A percentile compares a stretch with the other conserved stretches of the same genome.
phyloP scores from a whole-genome alignment of 306 rosid genomes.

The Cajanus cajan region DNA sequence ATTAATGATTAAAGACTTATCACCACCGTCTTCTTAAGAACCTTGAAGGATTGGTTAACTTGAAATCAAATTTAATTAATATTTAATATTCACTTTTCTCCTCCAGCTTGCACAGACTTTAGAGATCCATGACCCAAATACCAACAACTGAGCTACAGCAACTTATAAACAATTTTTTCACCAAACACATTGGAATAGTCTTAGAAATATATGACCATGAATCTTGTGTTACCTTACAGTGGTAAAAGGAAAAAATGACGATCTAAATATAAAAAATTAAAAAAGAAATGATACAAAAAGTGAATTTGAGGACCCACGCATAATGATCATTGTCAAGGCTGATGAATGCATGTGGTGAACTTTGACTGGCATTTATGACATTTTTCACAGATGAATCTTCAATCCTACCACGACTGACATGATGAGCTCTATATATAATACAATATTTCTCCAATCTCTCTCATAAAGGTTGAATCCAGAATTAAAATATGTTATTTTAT shows the following conservation, averaged over 20 bases:
- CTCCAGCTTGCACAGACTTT: neutral
- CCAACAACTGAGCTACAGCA: neutral
- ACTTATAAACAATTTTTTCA: too few relatives aligned
- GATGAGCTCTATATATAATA: neutral
- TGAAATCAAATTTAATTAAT: too few relatives aligned
- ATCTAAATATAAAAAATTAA: neutral
- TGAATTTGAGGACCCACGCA: neutral
- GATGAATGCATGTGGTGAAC: conserved; percentile 22
- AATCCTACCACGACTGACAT: neutral
- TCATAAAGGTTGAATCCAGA: neutral
- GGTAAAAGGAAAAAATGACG: neutral
- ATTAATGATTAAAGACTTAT: neutral
- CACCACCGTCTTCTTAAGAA: too few relatives aligned
- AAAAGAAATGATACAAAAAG: neutral
- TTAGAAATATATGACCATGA: too few relatives aligned
- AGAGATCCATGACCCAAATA: neutral
- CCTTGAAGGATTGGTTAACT: too few relatives aligned
- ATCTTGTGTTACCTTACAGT: too few relatives aligned
- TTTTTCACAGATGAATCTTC: conserved; percentile 19
- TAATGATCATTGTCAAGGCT: conserved; percentile 22
- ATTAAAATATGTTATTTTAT: neutral
- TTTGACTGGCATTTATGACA: conserved; percentile 30
- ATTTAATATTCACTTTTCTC: too few relatives aligned
- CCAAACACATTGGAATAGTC: too few relatives aligned
- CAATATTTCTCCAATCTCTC: neutral